phyloP scores from a whole-genome alignment of 2,329 filamentous ascomycete species.

The Exutisphaerella laricina region DNA sequence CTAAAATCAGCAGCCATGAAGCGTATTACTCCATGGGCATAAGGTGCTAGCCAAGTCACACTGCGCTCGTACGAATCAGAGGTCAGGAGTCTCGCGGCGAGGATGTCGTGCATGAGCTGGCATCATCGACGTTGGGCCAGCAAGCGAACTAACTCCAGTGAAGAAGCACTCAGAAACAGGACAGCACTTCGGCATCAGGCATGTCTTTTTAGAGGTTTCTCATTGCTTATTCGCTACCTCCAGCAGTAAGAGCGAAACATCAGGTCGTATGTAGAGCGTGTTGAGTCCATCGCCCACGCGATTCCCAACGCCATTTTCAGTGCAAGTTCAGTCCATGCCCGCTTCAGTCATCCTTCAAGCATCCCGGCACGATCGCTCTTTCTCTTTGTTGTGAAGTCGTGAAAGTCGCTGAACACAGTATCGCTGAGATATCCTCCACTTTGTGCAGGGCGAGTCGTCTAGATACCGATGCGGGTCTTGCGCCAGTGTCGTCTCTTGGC shows the following conservation, averaged over 20 bases:
- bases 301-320: constrained; percentile 16
- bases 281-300: constrained; percentile 12
- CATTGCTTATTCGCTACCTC: constrained; percentile 22
- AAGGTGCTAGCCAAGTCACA: too few relatives aligned
- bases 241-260: constrained; percentile 12
- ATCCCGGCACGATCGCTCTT: constrained; percentile 12
- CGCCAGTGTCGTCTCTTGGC: constrained; percentile 99
- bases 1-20: too few relatives aligned
- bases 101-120: too few relatives aligned
- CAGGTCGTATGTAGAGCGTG: constrained; percentile 12
- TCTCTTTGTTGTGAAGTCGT: not conserved
- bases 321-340: constrained; percentile 7
- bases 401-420: constrained; percentile 9
- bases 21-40: too few relatives aligned
- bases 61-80: too few relatives aligned
- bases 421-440: constrained; percentile 7
- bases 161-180: too few relatives aligned
- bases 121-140: too few relatives aligned
- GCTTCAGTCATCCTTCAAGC: constrained; percentile 12
- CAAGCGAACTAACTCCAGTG: too few relatives aligned
- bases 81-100: too few relatives aligned
- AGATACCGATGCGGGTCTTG: constrained; percentile 99
- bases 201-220: constrained; percentile 21
- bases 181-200: too few relatives aligned
- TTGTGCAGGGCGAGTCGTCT: constrained; percentile 51